Percentiles rank a stretch among this genome's conserved stretches.
Evolutionary conservation across 352 stramenopile species (phyloP).

Genomic region (Poterioochromonas sp.): DNA sequence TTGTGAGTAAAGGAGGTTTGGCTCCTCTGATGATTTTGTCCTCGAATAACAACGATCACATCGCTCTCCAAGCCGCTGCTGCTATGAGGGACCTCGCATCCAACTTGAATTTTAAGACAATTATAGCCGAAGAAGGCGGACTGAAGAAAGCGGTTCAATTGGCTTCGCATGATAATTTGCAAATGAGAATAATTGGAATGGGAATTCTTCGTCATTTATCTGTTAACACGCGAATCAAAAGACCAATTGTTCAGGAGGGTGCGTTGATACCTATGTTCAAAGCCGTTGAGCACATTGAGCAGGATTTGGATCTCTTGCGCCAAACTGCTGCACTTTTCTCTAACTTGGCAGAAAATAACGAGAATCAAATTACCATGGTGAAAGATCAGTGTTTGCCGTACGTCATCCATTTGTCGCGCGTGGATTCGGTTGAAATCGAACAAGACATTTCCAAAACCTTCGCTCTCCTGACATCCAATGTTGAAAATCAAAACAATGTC

Average conservation of each 20-base stretch:
- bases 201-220: conserved; percentile 73
- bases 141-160: conserved; percentile 69
- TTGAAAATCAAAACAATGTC: conserved; percentile 74
- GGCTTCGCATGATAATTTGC: conserved; percentile 59
- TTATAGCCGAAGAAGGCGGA: conserved; percentile 68
- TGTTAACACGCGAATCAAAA: conserved; percentile 60
- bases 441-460: conserved; percentile 74
- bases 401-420: conserved; percentile 57
- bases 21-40: conserved; percentile 61
- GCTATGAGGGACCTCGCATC: conserved; percentile 78
- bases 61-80: conserved; percentile 62
- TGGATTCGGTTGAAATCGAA: conserved; percentile 65
- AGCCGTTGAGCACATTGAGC: conserved; percentile 22
- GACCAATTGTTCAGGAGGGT: conserved; percentile 51
- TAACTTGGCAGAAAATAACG: conserved; percentile 76
- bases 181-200: conserved; percentile 71
- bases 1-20: conserved; percentile 60
- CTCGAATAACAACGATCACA: conserved; percentile 60
- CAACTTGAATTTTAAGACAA: conserved; percentile 77
- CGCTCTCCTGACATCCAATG: conserved; percentile 76
- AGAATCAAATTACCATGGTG: conserved; percentile 74
- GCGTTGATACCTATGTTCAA: conserved; percentile 48
- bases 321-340: conserved; percentile 74
- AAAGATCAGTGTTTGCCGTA: conserved; percentile 59
- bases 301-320: conserved; percentile 67